Evolutionary conservation across 2,329 filamentous ascomycete genomes (phyloP).

Genomic region (Botrytis fabae): DNA sequence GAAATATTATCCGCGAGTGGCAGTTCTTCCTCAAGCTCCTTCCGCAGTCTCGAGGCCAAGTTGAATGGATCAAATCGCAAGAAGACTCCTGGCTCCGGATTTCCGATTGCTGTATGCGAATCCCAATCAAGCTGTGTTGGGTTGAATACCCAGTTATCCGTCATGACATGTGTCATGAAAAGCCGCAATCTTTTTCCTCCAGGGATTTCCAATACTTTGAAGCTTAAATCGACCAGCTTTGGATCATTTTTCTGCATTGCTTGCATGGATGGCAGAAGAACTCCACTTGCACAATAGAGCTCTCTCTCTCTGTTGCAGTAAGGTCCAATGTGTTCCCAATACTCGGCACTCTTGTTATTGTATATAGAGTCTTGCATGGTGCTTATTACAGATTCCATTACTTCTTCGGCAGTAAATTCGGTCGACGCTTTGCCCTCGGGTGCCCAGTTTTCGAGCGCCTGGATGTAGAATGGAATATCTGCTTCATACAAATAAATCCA

Average conservation of each 20-base stretch:
- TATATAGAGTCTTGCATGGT: neutral
- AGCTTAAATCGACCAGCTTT: neutral
- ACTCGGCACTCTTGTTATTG: neutral
- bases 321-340: neutral
- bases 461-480: conserved; percentile 4
- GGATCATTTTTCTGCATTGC: neutral
- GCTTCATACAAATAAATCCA: neutral
- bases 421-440: neutral
- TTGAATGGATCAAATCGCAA: neutral
- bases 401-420: neutral
- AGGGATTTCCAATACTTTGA: neutral
- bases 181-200: neutral
- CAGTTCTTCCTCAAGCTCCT: neutral
- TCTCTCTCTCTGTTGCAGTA: neutral
- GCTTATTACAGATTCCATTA: neutral
- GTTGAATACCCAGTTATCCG: neutral
- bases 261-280: neutral
- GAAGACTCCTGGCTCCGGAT: too few species aligned
- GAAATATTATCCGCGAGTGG: too few species aligned
- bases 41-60: neutral
- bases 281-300: neutral
- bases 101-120: neutral
- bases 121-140: neutral
- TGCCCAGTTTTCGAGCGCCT: conserved; percentile 1
- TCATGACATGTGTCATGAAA: neutral